A percentile compares a stretch with the other conserved stretches of the same genome.
Evolutionary conservation across 106 monocot species (phyloP).

Genomic region (Acorus calamus): DNA sequence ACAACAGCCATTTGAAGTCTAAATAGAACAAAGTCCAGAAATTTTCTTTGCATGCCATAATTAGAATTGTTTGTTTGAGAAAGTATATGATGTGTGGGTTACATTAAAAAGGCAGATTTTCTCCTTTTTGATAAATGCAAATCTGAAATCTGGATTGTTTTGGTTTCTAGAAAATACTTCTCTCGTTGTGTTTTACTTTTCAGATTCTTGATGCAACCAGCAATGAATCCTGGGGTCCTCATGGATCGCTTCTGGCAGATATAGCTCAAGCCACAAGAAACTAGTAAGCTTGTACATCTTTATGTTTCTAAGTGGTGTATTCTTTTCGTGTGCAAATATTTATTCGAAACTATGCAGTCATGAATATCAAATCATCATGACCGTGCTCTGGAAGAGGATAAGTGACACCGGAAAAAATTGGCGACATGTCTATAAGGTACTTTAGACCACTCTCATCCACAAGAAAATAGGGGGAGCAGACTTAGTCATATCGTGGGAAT

Average conservation of each 20-base stretch:
- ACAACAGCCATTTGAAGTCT: no score
- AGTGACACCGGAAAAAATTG: constrained; percentile 17
- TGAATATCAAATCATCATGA: constrained; percentile 18
- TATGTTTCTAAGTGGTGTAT: no score
- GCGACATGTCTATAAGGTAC: constrained; percentile 21
- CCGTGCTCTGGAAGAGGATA: constrained; percentile 13
- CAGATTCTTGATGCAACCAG: constrained; percentile 98
- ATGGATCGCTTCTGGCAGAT: constrained; percentile 85
- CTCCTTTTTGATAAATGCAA: no score
- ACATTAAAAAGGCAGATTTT: no score
- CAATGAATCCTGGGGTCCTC: constrained; percentile 98
- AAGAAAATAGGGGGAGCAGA: no score
- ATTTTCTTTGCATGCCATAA: no score
- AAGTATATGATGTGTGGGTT: no score
- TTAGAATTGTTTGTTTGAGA: no score
- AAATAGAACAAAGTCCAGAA: no score
- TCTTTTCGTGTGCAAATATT: neutral
- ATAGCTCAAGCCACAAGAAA: constrained; percentile 84
- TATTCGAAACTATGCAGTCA: neutral
- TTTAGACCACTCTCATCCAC: neutral
- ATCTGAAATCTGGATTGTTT: no score
- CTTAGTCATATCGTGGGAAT: no score
- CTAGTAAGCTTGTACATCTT: constrained; percentile 34
- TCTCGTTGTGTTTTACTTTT: neutral
- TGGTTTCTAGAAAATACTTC: no score